Base-by-base conservation (phyloP, 371 early-diverging fungal genomes). In the Mucor lusitanicus region DNA sequence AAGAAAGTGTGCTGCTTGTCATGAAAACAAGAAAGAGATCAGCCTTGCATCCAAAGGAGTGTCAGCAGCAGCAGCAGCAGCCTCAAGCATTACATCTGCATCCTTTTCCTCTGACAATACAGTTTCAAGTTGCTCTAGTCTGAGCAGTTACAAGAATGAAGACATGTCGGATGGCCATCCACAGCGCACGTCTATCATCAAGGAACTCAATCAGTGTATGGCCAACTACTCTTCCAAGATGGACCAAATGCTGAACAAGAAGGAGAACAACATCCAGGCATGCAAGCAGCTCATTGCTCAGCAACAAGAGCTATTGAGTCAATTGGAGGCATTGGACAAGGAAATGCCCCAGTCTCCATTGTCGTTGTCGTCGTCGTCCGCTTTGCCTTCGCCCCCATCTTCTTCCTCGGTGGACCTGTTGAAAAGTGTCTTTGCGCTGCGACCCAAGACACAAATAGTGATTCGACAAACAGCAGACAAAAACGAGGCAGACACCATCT, bases 1-100 rank as follows among this genome's bases (percentile, higher is more conserved):
- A n/a, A 56, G 62, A 57, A 65, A 65, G 25, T 70, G 70, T 42
- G 65, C 13, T 19, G 63, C 71, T 15, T 70, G 69, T 33, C n/a
- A n/a, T 42, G 39, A 55, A 33, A 30, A 33, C 11, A 27, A 33
- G 48, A 27, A 61, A 48, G 50, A 48, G 27, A 48, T 19, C 33
- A 21, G 32, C 42, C n/a, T 32, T n/a, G 28, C 35, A 19, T 35
- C 21, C 19, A 39, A 23, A 39, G 44, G 23, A 59, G 39, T 25
- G 13, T 17, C 53, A 53, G 53, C 28, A 53, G 63, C 40, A 55
- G 28, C 23, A 48, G 25, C 44, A 19, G 19, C 44, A 8, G n/a
- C 8, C n/a, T 44, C 44, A 4, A 44, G 44, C 44, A 21, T 27
- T 27, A 53, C 59, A 59, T 32, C 19, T 12, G 32, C 33, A 23